Base-by-base conservation (phyloP, 1,284 basidiomycete species). In the Tilletiopsis washingtonensis region DNA sequence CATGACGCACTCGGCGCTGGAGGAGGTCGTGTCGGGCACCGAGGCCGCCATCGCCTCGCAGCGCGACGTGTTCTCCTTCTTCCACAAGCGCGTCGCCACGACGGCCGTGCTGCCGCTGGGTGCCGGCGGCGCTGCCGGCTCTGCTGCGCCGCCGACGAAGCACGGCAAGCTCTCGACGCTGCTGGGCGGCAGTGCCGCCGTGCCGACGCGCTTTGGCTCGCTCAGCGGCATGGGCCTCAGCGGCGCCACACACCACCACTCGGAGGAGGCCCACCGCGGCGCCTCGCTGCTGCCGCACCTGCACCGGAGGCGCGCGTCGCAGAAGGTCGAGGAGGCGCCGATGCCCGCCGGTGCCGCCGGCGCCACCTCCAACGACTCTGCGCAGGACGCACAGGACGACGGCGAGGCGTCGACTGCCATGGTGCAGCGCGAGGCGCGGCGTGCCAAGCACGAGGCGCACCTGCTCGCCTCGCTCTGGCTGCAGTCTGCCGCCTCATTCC, bases 401-500 rank as follows among this genome's bases (percentile, higher is more conserved):
- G n/a, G n/a, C n/a, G 49, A 47, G 9, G 49, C 53, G 29, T 39
- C 53, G 3, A 49, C 56, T 0, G 51, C 48, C 17, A 49, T 56
- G n/a, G 56, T 17, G 32, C 32, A 47, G 12, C 58, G 58, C 11
- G 41, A 41, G 39, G 25, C 49, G 21, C 39, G 53, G 26, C 57
- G 61, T 21, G 49, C 54, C 27, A 56, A 56, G 49, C 11, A 29
- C 15, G 59, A 57, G 20, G 74, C 69, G 19, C 56, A 61, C 17
- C 41, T 62, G n/a, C 76, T 97, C 49, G 87, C 85, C 49, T 83
- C 89, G 61, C 76, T 97, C 19, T 99, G 93, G 93, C 76, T 97
- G 5, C 86, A 89, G 80, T 86, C 84, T 2, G 89, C 93, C 0
- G 91, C 94, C 4, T 91, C 88, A 0, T 98, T 96, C 77, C 80